These are phyloP conservation scores for Calendula officinalis DNA, from an alignment of 129 eudicot genomes.

Conservation along the genomic window DNA sequence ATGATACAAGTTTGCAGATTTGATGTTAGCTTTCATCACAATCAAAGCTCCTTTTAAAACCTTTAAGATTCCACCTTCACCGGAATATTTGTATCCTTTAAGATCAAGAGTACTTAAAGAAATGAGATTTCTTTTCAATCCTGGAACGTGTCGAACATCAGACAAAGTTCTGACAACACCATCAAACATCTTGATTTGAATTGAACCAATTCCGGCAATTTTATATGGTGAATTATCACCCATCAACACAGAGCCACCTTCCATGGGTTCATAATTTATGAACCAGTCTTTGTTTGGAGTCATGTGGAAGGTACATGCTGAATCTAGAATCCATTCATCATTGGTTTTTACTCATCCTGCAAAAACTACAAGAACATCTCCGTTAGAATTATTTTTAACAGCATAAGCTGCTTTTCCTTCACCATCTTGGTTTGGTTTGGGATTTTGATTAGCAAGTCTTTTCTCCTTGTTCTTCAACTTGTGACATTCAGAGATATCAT, in stretches of 20 bases:
- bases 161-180: not conserved
- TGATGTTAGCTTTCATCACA: constrained; percentile 7
- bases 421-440: not conserved
- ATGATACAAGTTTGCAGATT: constrained; percentile 2
- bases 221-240: constrained; percentile 15
- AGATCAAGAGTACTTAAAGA: constrained; percentile 22
- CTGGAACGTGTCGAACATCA: constrained; percentile 21
- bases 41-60: constrained; percentile 12
- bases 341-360: constrained; percentile 3
- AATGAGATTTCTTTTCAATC: not conserved
- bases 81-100: not conserved
- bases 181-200: constrained; percentile 22
- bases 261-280: not conserved
- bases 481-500: constrained; percentile 7
- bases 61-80: constrained; percentile 14
- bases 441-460: not conserved
- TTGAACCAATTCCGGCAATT: constrained; percentile 14
- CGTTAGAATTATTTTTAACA: constrained; percentile 1
- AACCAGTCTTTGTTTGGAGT: constrained; percentile 5
- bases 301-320: not conserved
- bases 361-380: constrained; percentile 11
- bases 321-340: constrained; percentile 10
- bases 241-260: constrained; percentile 9
- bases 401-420: no score
- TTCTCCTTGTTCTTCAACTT: constrained; percentile 10